Conservation (phyloP, 202 grass and related monocot species). For the Digitaria exilis region DNA sequence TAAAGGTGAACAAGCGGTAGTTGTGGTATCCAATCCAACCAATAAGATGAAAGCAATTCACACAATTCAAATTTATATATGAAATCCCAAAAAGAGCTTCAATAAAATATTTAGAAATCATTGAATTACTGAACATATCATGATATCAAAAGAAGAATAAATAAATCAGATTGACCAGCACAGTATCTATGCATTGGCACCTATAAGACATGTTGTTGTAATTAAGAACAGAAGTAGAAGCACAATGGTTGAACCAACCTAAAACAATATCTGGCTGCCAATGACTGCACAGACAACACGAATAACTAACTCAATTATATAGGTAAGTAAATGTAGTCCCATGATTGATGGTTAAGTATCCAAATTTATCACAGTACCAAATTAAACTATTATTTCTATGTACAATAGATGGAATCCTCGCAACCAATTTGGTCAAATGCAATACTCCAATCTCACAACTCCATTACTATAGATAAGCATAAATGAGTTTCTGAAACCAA, state of each 20-base stretch:
- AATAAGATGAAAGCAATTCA: not conserved
- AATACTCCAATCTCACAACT: slow-evolving; percentile 29
- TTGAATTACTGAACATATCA: slow-evolving; percentile 20
- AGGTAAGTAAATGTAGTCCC: not conserved
- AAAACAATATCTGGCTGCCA: not conserved
- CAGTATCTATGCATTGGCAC: not conserved
- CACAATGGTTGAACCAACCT: not conserved
- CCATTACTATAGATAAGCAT: slow-evolving; percentile 10
- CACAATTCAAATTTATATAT: slow-evolving; percentile 12
- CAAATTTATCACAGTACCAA: not conserved
- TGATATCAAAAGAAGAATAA: slow-evolving; percentile 10
- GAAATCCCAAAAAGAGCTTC: slow-evolving; percentile 5
- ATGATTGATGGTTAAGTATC: not conserved
- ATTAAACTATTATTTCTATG: slow-evolving; percentile 6
- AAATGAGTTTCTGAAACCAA: not conserved
- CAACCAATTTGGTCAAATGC: slow-evolving; percentile 6
- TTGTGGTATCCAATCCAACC: not conserved
- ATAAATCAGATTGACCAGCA: not conserved
- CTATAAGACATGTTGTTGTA: slow-evolving; percentile 1
- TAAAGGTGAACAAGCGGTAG: not conserved
- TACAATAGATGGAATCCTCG: slow-evolving; percentile 30
- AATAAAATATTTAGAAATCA: slow-evolving; percentile 20
- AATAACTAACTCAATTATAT: not conserved
- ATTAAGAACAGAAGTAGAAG: slow-evolving; percentile 8
- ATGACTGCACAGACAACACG: not conserved